Percentiles rank a stretch among this genome's conserved stretches.
phyloP scores from a whole-genome alignment of 441 rosid genomes.

The Arabidopsis hybrid region DNA sequence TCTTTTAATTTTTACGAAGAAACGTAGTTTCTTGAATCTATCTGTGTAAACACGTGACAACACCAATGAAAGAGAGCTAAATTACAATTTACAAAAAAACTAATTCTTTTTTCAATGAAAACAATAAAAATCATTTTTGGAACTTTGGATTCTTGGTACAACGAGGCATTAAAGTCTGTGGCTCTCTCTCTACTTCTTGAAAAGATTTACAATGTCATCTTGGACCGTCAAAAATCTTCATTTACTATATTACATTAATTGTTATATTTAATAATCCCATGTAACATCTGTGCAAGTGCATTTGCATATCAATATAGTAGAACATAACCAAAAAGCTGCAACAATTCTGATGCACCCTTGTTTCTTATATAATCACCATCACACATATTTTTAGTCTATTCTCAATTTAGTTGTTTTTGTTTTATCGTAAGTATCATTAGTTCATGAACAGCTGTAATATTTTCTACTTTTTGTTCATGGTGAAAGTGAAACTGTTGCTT shows the following conservation, averaged over 20 bases:
- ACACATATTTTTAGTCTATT: constrained; percentile 26
- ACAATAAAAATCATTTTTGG: constrained; percentile 24
- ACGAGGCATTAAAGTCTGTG: constrained; percentile 49
- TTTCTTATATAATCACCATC: constrained; percentile 31
- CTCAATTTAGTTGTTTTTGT: constrained; percentile 35
- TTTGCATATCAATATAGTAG: constrained; percentile 21
- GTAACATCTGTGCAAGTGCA: constrained; percentile 37
- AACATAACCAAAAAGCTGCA: constrained; percentile 43
- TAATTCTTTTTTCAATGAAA: neutral
- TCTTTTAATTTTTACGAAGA: constrained; percentile 20
- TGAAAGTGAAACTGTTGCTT: neutral
- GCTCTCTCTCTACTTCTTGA: constrained; percentile 40
- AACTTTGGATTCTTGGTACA: constrained; percentile 48
- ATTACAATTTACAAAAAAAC: constrained; percentile 9
- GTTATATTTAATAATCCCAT: constrained; percentile 37
- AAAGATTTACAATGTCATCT: constrained; percentile 39
- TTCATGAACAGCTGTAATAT: constrained; percentile 32
- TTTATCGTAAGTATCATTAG: constrained; percentile 18
- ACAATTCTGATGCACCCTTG: constrained; percentile 29
- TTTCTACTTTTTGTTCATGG: constrained; percentile 23
- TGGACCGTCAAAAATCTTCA: constrained; percentile 39
- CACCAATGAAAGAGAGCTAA: constrained; percentile 20
- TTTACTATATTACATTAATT: constrained; percentile 31
- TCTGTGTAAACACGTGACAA: constrained; percentile 26
- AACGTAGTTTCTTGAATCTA: constrained; percentile 5